phyloP scores from a whole-genome alignment of 179 eudicot genomes.

The Pouteria campechiana region DNA sequence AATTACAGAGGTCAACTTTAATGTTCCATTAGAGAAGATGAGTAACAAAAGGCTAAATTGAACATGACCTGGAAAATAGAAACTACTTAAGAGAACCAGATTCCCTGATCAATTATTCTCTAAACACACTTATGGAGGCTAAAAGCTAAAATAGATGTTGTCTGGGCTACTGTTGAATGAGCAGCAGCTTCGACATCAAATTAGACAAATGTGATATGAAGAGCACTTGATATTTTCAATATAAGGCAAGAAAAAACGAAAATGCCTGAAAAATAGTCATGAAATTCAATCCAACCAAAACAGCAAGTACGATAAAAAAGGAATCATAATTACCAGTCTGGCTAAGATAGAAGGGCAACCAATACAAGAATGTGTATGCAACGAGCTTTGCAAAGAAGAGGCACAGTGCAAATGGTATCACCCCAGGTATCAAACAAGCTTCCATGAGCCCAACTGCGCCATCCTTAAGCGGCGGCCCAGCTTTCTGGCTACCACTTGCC shows the following conservation, averaged over 20 bases:
- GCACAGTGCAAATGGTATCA: conserved; percentile 89
- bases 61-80: not conserved
- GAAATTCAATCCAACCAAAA: not conserved
- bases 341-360: conserved; percentile 91
- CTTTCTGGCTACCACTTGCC: not conserved
- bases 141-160: too few relatives aligned
- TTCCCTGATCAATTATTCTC: not conserved
- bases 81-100: not conserved
- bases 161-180: too few relatives aligned
- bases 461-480: conserved; percentile 30
- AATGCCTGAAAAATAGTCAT: too few relatives aligned
- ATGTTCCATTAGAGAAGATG: too few relatives aligned
- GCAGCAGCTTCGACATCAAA: too few relatives aligned
- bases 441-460: conserved; percentile 64
- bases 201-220: too few relatives aligned
- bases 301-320: not conserved
- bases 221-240: too few relatives aligned
- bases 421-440: conserved; percentile 92
- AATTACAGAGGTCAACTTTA: too few relatives aligned
- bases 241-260: too few relatives aligned
- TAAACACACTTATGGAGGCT: not conserved
- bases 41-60: not conserved
- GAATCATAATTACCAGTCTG: conserved; percentile 60
- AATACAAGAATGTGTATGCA: conserved; percentile 89
- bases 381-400: conserved; percentile 95